Base-by-base conservation (phyloP, 805 yeast genomes). In the Candida ficus region DNA sequence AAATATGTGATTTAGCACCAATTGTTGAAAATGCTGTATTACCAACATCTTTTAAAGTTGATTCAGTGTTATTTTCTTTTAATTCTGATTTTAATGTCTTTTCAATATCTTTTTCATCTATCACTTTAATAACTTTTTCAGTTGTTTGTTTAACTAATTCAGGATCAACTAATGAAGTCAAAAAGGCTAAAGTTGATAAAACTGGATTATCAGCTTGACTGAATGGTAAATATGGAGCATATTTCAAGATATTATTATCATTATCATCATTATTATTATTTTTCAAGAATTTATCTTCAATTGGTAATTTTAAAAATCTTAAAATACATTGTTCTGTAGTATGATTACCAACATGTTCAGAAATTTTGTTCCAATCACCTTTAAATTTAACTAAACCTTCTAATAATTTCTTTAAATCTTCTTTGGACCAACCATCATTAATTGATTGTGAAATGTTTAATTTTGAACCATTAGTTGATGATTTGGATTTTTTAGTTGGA, bases 151-250 rank as follows among this genome's bases (percentile, higher is more conserved):
- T 78, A 1, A 91, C 96, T 18, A 84, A 84, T 30, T 82, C 83
- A 11, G 91, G 83, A 54, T 91, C 96, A 14, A 89, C 95, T 37
- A 90, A 64, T 29, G 87, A 80, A 0, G 90, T 80, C 62, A 93
- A 68, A 61, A 90, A 93, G 12, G 96, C 82, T 47, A 93, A 73
- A n/a, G 95, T 91, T 28, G 95, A 83, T 67, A 93, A 73, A 4
- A 93, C 89, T 3, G 99, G 99, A 61, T 93, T 93, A 52, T 93
- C 98, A 22, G 82, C 77, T 33, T 87, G 76, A 28, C 87, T 77
- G 37, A 86, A 82, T 12, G 98, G 96, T 37, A 91, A 71, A 58
- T 87, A 83, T 4, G 95, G 83, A 5, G 91, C 81, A 60, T 75
- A 88, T 56, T 81, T 84, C 48, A 90, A 70, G 12, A 95, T 85